Evolutionary conservation across 306 rosid species (phyloP), one percentile per base, ranked within the genome.

Genomic region (Pueraria montana): DNA sequence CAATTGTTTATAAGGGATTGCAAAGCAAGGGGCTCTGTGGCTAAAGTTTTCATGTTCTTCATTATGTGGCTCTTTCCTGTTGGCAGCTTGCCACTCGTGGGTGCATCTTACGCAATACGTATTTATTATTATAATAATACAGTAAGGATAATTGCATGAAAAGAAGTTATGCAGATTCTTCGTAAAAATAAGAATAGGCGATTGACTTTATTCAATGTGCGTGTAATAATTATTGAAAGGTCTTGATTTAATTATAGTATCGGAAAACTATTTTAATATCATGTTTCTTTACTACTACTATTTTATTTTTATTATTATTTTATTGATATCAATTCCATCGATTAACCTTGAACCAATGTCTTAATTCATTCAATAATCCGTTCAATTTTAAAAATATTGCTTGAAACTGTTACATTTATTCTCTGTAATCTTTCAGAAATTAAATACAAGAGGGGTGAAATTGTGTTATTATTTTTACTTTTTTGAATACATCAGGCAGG

Each of bases 1-100:
- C 87, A 84, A 24, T 84, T 82, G 6, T 88, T 90, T 87, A 88
- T 87, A 83, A 20, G 23, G 46, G 52, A 38, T 77, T 17, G 64
- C 83, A 72, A 62, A 50, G 68, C 23, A 12, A 56, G 68, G 75
- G 30, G n/a, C 85, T 74, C 63, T 36, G 4, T 58, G 21, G 27
- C 40, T 34, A 75, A 76, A 23, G 16, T 13, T 16, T 18, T 64
- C 74, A 49, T 82, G 61, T 50, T 67, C 32, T 82, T 63, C 76
- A 42, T 73, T 77, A 79, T 62, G 89, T 86, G 86, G 18, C 84
- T 6, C 10, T 5, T 50, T 65, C 14, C 27, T 42, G 77, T 76
- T 89, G 63, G 82, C 8, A 42, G 3, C 11, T 30, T 59, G 46
- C 69, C 74, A 61, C 82, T 75, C 66, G n/a, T 30, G 2, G 55